Percentiles rank a stretch among this genome's conserved stretches.
These are phyloP conservation scores for Boletus pseudopeckii DNA, from an alignment of 768 basidiomycete species.

Conservation along the genomic window DNA sequence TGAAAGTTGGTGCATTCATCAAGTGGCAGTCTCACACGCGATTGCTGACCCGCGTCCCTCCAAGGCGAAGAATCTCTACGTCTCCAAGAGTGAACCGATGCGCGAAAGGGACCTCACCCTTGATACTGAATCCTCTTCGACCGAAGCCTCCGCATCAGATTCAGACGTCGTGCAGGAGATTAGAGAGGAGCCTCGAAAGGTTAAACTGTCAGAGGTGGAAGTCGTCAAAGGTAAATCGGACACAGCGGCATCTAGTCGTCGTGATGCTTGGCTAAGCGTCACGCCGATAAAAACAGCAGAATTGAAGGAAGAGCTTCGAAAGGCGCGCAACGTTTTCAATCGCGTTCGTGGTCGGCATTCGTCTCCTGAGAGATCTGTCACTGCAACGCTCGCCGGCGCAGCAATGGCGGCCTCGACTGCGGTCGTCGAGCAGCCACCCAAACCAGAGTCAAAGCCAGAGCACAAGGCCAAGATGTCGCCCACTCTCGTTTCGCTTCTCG, in stretches of 20 bases:
- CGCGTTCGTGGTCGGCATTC: slow-evolving; percentile 37
- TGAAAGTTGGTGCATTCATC: slow-evolving; percentile 57
- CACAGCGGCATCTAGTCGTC: neutral
- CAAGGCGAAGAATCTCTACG: slow-evolving; percentile 76
- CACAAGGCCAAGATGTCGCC: slow-evolving; percentile 69
- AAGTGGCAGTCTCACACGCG: neutral
- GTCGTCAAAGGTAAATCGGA: slow-evolving; percentile 33
- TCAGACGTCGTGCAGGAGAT: slow-evolving; percentile 26
- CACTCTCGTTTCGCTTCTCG: slow-evolving; percentile 67
- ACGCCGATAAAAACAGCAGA: slow-evolving; percentile 24
- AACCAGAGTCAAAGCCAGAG: slow-evolving; percentile 12
- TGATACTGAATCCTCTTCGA: slow-evolving; percentile 43
- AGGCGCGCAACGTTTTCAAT: slow-evolving; percentile 40
- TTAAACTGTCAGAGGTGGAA: slow-evolving; percentile 30
- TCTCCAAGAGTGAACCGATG: slow-evolving; percentile 39
- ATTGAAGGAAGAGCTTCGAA: slow-evolving; percentile 38
- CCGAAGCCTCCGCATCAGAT: slow-evolving; percentile 37
- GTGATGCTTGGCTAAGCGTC: slow-evolving; percentile 14
- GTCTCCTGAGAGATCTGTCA: slow-evolving; percentile 17
- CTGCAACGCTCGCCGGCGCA: slow-evolving; percentile 12
- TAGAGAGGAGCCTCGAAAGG: slow-evolving; percentile 28
- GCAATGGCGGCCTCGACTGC: slow-evolving; percentile 9
- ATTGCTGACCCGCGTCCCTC: neutral
- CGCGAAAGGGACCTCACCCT: slow-evolving; percentile 33
- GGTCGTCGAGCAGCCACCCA: slow-evolving; percentile 15